A percentile compares a stretch with the other conserved stretches of the same genome.
Evolutionary conservation across 306 rosid genomes (phyloP).

Genomic region (Cercis canadensis): DNA sequence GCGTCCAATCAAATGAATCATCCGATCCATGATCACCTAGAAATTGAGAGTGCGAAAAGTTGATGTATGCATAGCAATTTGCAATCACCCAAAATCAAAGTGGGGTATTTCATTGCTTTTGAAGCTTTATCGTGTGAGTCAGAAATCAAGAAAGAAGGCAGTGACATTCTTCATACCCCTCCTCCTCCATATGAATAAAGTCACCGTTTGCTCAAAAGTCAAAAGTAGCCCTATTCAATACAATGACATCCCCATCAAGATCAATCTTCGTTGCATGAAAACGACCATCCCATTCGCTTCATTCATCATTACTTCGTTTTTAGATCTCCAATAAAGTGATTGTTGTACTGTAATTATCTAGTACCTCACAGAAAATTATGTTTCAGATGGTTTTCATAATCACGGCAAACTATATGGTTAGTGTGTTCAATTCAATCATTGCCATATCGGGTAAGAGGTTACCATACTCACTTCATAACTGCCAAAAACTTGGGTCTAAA

Average conservation of each 20-base stretch:
- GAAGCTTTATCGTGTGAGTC: slow-evolving; percentile 35
- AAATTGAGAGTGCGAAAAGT: slow-evolving; percentile 33
- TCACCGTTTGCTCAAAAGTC: slow-evolving; percentile 40
- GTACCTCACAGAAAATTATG: slow-evolving; percentile 12
- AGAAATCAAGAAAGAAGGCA: slow-evolving; percentile 36
- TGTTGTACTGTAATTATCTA: slow-evolving; percentile 26
- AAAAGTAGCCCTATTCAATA: slow-evolving; percentile 15
- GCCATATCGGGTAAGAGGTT: too few species aligned
- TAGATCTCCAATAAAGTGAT: slow-evolving; percentile 24
- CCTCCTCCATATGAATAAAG: slow-evolving; percentile 37
- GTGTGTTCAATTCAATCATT: background rate
- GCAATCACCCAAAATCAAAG: slow-evolving; percentile 45
- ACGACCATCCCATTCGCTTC: slow-evolving; percentile 32
- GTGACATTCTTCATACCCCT: slow-evolving; percentile 16
- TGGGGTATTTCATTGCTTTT: slow-evolving; percentile 37
- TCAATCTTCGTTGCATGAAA: slow-evolving; percentile 31
- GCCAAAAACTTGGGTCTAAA: background rate
- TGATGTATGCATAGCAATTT: slow-evolving; percentile 31
- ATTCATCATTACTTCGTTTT: slow-evolving; percentile 38
- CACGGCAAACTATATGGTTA: background rate
- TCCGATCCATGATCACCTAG: slow-evolving; percentile 22
- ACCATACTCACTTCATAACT: too few species aligned
- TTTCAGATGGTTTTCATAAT: background rate
- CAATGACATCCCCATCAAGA: slow-evolving; percentile 44
- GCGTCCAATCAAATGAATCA: slow-evolving; percentile 25